Base-by-base conservation (phyloP, 2,329 filamentous ascomycete genomes). In the Scopulariopsis brevicaulis region DNA sequence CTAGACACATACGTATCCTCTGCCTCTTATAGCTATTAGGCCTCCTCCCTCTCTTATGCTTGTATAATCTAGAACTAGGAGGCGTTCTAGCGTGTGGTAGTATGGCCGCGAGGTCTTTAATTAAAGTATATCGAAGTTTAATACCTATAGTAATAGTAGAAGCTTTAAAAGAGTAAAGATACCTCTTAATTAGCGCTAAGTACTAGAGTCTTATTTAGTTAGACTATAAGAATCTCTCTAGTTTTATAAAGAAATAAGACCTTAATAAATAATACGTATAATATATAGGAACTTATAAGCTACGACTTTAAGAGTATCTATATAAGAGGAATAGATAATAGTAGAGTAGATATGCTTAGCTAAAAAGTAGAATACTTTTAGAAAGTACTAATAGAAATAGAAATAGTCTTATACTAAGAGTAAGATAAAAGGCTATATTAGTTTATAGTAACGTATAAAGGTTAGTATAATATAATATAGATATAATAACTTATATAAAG, bases 111-210 rank as follows among this genome's bases (percentile, higher is more conserved):
- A n/a, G n/a, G n/a, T n/a, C n/a, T 58, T n/a, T 24, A 56, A 51
- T 58, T 63, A 53, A 63, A 59, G 54, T 61, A 62, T n/a, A n/a
- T n/a, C n/a, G n/a, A n/a, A n/a, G n/a, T n/a, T n/a, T n/a, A n/a
- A n/a, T n/a, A n/a, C n/a, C 59, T 63, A 62, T 48, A 52, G 57
- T 60, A 59, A 54, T 56, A 46, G 54, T 60, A 32, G 53, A 55
- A 62, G 54, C 60, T 60, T 61, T 57, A 48, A 32, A 50, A 15
- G 12, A 50, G 4, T 50, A 12, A 24, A 25, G n/a, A 24, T 11
- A 50, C n/a, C n/a, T 20, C n/a, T 11, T 50, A 11, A 20, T 50
- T 22, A 24, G 46, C 18, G 46, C 37, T n/a, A 15, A n/a, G 11
- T n/a, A 50, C 6, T 12, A 11, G 10, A n/a, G 5, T 12, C 4